Conservation (phyloP, 1,284 basidiomycete species). For the Heterobasidion occidentale region DNA sequence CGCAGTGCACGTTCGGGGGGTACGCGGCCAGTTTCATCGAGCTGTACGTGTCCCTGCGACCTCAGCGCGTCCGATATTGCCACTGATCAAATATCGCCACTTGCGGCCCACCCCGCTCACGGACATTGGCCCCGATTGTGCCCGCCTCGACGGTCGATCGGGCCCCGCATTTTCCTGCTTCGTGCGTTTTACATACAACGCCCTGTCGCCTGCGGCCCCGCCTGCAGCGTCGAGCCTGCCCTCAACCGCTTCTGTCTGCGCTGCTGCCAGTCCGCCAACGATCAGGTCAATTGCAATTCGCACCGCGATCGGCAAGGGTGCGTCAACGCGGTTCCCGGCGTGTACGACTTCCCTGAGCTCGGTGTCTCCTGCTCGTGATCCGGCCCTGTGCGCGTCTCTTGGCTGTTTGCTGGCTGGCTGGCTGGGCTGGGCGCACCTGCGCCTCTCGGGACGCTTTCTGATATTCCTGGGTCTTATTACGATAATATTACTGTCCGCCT, state of each 20-base stretch:
- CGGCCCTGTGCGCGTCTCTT: neutral
- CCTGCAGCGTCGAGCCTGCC: slow-evolving; percentile 35
- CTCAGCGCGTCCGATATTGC: neutral
- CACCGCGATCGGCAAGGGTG: slow-evolving; percentile 40
- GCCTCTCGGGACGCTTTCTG: neutral
- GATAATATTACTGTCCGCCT: neutral
- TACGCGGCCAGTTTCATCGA: slow-evolving; percentile 45
- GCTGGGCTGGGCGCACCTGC: neutral
- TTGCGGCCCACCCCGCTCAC: neutral
- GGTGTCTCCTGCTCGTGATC: slow-evolving; percentile 28
- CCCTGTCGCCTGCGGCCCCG: neutral
- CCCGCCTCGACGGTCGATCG: no score
- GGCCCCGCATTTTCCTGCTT: neutral
- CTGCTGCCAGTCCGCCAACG: slow-evolving; percentile 32
- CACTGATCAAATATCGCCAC: neutral
- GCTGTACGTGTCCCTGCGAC: slow-evolving; percentile 25
- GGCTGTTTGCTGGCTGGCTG: neutral
- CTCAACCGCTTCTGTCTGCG: slow-evolving; percentile 39
- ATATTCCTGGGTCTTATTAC: neutral
- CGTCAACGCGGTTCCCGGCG: slow-evolving; percentile 33
- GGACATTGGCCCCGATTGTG: neutral
- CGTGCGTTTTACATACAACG: neutral
- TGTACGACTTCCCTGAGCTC: slow-evolving; percentile 31
- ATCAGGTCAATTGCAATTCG: slow-evolving; percentile 44
- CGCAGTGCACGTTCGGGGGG: slow-evolving; percentile 42